These are phyloP conservation scores for Leucoagaricus sp. DNA, from an alignment of 1,284 basidiomycete species.

Conservation along the genomic window DNA sequence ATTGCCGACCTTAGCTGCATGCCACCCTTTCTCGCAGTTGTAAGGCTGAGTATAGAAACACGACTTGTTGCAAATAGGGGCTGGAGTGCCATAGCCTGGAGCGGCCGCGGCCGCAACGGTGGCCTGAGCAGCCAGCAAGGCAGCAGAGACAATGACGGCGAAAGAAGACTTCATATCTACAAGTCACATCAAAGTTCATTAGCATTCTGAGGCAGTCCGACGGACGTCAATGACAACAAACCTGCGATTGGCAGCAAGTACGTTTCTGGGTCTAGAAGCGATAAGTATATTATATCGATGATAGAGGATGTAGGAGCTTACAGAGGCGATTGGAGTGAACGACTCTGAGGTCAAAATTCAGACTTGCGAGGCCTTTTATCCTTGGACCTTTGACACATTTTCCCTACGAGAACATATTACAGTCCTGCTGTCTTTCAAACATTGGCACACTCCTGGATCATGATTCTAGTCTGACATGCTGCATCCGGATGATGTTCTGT, in stretches of 20 bases:
- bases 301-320: background rate
- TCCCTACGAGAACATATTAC: background rate
- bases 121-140: background rate
- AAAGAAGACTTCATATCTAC: background rate
- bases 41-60: background rate
- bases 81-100: background rate
- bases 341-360: background rate
- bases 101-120: background rate
- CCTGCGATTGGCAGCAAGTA: background rate
- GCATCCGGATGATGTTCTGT: background rate
- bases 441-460: background rate
- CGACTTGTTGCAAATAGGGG: background rate
- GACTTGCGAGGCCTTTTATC: background rate
- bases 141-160: background rate
- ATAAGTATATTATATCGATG: background rate
- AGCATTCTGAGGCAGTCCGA: too few relatives aligned
- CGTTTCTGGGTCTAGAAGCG: background rate
- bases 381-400: background rate
- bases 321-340: background rate
- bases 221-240: background rate
- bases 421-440: background rate
- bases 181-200: too few relatives aligned
- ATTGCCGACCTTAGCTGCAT: background rate
- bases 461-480: background rate
- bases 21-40: background rate